These are phyloP conservation scores for Moelleriella libera DNA, from an alignment of 2,329 filamentous ascomycete species.

Conservation along the genomic window DNA sequence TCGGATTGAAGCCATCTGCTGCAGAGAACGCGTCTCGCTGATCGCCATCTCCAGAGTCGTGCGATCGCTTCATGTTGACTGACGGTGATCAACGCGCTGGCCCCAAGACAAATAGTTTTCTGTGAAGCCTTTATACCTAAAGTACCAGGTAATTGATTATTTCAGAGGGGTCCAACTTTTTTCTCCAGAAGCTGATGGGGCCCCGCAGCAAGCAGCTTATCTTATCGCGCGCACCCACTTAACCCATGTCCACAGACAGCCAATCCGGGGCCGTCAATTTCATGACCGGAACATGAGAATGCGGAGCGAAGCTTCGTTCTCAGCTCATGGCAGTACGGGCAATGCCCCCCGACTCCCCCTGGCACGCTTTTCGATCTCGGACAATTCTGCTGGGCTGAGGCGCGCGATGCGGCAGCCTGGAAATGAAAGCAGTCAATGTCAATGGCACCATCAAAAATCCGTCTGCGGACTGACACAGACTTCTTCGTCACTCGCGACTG, in stretches of 20 bases:
- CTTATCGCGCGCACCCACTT: not conserved
- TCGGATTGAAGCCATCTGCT: conserved; percentile 6
- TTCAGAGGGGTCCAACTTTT: not conserved
- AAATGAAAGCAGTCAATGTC: not conserved
- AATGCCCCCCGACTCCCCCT: too few species aligned
- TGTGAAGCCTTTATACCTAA: too few species aligned
- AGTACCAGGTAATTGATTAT: not conserved
- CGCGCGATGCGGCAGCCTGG: conserved; percentile 2
- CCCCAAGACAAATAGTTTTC: too few species aligned
- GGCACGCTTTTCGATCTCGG: too few species aligned
- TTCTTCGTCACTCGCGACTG: too few species aligned
- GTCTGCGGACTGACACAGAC: too few species aligned
- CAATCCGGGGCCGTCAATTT: not conserved
- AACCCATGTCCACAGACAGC: not conserved
- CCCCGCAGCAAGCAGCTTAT: too few species aligned
- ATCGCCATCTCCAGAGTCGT: conserved; percentile 4
- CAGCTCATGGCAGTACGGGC: too few species aligned
- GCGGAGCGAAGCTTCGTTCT: not conserved
- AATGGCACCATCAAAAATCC: conserved; percentile 3
- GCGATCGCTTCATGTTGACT: not conserved
- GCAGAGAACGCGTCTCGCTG: not conserved
- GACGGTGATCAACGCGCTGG: too few species aligned
- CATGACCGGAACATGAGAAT: not conserved
- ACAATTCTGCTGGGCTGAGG: not conserved
- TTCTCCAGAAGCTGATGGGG: not conserved